A percentile compares a stretch with the other conserved stretches of the same genome.
Evolutionary conservation across 495 filamentous ascomycete species (phyloP).

Genomic region (Apodospora peruviana): DNA sequence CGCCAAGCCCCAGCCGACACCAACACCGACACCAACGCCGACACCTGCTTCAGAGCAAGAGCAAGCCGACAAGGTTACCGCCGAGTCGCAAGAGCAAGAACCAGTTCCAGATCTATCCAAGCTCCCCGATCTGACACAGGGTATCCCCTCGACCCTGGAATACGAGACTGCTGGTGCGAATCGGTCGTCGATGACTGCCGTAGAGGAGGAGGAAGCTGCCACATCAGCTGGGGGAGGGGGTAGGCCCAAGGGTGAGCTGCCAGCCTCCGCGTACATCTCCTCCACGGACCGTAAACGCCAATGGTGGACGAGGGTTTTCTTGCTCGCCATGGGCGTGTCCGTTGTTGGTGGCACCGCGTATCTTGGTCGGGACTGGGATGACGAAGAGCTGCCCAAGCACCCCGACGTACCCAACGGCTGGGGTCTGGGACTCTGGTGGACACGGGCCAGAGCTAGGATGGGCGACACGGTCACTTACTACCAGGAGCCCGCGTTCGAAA

Average conservation of each 20-base stretch:
- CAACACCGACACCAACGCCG: neutral
- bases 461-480: constrained; percentile 79
- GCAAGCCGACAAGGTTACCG: constrained; percentile 7
- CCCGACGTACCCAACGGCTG: constrained; percentile 64
- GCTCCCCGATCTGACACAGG: constrained; percentile 82
- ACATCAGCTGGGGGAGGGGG: constrained; percentile 42
- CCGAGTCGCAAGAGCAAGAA: constrained; percentile 13
- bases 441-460: constrained; percentile 67
- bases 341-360: constrained; percentile 43
- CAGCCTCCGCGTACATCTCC: constrained; percentile 82
- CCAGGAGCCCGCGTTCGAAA: constrained; percentile 91
- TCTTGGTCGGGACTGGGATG: constrained; percentile 77
- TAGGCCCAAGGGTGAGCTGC: constrained; percentile 53
- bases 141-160: constrained; percentile 85
- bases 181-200: constrained; percentile 46
- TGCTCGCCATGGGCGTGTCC: constrained; percentile 40
- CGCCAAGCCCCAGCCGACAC: neutral
- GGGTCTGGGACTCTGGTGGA: constrained; percentile 60
- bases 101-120: constrained; percentile 44
- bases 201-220: constrained; percentile 51
- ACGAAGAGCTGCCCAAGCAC: constrained; percentile 64
- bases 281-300: constrained; percentile 77
- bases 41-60: constrained; percentile 1
- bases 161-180: constrained; percentile 53
- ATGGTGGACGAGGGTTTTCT: constrained; percentile 54